Evolutionary conservation across 2,329 filamentous ascomycete species (phyloP).

Genomic region (Fusarium sp.): DNA sequence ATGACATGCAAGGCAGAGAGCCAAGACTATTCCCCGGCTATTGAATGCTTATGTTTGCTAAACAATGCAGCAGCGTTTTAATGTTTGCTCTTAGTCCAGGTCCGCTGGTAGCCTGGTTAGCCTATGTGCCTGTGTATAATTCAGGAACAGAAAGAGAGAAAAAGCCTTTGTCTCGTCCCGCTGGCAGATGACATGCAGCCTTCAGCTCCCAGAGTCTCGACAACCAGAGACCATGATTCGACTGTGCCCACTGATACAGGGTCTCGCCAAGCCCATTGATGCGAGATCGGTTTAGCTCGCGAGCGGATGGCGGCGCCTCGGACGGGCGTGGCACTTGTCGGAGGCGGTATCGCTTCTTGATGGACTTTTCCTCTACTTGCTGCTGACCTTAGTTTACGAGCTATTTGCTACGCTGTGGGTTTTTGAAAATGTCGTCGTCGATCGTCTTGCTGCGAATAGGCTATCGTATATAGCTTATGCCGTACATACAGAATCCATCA

Average conservation of each 20-base stretch:
- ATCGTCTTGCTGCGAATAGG: neutral
- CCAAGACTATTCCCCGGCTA: neutral
- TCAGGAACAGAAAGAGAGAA: neutral
- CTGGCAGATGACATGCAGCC: conserved; percentile 28
- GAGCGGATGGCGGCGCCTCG: conserved; percentile 21
- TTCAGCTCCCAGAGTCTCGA: neutral
- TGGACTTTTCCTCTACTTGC: neutral
- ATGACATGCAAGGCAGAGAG: neutral
- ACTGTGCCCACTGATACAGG: conserved; percentile 8
- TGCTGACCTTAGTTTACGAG: neutral
- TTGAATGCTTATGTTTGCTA: neutral
- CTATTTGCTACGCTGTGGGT: neutral
- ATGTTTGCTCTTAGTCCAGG: too few relatives aligned
- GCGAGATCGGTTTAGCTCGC: conserved; percentile 10
- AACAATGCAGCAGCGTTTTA: neutral
- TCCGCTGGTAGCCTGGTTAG: neutral
- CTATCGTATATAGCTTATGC: neutral
- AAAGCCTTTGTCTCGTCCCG: conserved; percentile 14
- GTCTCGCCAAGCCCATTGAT: conserved; percentile 19
- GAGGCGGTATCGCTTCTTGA: conserved; percentile 27
- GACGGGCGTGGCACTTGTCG: conserved; percentile 18
- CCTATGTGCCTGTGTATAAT: neutral
- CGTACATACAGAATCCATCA: neutral
- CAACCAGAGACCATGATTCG: neutral
- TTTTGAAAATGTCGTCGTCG: neutral